phyloP scores from a whole-genome alignment of 768 basidiomycete species.

The Porpolomopsis calyptriformis region DNA sequence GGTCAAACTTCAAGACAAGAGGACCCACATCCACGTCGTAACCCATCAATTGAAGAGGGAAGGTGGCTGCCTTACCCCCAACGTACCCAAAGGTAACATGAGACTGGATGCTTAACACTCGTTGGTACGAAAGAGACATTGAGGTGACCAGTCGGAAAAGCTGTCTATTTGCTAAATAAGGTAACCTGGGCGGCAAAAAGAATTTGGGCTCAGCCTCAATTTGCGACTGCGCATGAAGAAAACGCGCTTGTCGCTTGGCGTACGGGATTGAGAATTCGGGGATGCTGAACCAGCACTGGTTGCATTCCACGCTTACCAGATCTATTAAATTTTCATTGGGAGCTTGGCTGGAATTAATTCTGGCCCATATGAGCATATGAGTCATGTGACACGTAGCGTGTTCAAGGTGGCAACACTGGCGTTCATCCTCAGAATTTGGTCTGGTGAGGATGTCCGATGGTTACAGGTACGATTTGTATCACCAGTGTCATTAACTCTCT shows the following conservation, averaged over 20 bases:
- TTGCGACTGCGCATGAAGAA: too few relatives aligned
- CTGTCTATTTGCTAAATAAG: too few relatives aligned
- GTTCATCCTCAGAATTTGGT: neutral
- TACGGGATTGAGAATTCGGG: too few relatives aligned
- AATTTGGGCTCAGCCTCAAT: too few relatives aligned
- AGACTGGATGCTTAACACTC: constrained; percentile 84
- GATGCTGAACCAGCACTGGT: too few relatives aligned
- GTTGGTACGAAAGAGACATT: constrained; percentile 15
- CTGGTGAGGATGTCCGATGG: neutral
- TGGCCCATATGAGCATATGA: too few relatives aligned
- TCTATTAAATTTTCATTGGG: too few relatives aligned
- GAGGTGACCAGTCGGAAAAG: too few relatives aligned
- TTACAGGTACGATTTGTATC: neutral
- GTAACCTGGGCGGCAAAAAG: too few relatives aligned
- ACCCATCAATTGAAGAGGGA: constrained; percentile 75
- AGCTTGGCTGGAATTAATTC: too few relatives aligned
- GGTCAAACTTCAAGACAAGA: constrained; percentile 10
- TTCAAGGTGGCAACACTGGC: neutral
- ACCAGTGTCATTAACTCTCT: neutral
- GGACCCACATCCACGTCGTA: constrained; percentile 83
- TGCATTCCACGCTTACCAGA: too few relatives aligned
- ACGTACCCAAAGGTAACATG: constrained; percentile 94
- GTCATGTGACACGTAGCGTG: neutral
- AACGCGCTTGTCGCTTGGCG: too few relatives aligned
- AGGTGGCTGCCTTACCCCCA: constrained; percentile 72